Evolutionary conservation across 306 rosid genomes (phyloP).

Genomic region (Cicer pinnatifidum): DNA sequence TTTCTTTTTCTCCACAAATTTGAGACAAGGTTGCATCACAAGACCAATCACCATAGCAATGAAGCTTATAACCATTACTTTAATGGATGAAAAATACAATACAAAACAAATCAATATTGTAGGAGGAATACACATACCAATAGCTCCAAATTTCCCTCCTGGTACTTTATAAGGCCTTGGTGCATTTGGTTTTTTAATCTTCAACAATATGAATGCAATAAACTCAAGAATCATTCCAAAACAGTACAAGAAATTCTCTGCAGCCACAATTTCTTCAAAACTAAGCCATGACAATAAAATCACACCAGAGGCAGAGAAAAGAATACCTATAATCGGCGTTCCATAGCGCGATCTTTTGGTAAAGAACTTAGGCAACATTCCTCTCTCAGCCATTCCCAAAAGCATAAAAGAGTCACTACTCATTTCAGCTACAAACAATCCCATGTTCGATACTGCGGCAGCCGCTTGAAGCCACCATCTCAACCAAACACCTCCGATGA

Average conservation of each 20-base stretch:
- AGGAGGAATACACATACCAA: constrained; percentile 74
- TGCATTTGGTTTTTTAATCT: constrained; percentile 21
- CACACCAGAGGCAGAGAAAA: constrained; percentile 7
- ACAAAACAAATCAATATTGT: constrained; percentile 71
- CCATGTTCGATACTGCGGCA: neutral
- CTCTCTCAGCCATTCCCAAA: neutral
- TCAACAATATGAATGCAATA: constrained; percentile 14
- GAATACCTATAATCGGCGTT: neutral
- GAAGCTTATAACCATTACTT: constrained; percentile 64
- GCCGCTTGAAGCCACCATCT: constrained; percentile 18
- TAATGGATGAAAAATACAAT: constrained; percentile 64
- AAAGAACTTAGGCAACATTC: neutral
- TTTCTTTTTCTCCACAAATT: constrained; percentile 59
- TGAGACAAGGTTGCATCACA: constrained; percentile 71
- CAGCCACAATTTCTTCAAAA: constrained; percentile 17
- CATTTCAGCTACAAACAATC: constrained; percentile 17
- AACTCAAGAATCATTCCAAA: constrained; percentile 32
- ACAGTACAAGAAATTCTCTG: constrained; percentile 16
- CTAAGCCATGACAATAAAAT: constrained; percentile 5
- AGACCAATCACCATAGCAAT: constrained; percentile 69
- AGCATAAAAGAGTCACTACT: neutral
- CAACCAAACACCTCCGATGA: constrained; percentile 1
- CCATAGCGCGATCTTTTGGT: constrained; percentile 9
- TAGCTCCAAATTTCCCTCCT: constrained; percentile 66
- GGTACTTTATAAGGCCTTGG: constrained; percentile 77